Conservation (phyloP, 2,329 filamentous ascomycete species). For the Colletotrichum falcatum region DNA sequence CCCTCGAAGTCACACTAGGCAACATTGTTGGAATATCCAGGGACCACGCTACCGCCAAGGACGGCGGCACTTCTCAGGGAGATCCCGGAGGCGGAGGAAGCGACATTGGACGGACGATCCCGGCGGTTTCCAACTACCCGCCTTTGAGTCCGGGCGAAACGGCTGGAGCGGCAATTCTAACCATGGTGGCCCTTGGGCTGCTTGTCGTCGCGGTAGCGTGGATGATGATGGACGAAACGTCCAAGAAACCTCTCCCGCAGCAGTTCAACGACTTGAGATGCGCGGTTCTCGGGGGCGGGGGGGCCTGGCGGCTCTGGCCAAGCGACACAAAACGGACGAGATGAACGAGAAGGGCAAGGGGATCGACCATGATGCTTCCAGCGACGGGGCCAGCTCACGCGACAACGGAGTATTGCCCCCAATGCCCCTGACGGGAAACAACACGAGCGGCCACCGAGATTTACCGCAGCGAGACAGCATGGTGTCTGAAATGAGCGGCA, state of each 20-base stretch:
- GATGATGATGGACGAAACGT: constrained; percentile 62
- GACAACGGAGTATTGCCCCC: constrained; percentile 15
- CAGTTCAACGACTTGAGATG: constrained; percentile 48
- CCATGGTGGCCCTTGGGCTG: constrained; percentile 65
- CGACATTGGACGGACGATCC: constrained; percentile 57
- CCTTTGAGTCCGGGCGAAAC: constrained; percentile 64
- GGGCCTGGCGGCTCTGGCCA: constrained; percentile 20
- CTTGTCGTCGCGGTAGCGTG: constrained; percentile 66
- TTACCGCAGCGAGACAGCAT: constrained; percentile 16
- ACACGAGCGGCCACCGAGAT: neutral
- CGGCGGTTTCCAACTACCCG: constrained; percentile 50
- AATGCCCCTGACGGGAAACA: neutral
- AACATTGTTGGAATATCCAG: constrained; percentile 62
- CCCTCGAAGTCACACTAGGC: constrained; percentile 72
- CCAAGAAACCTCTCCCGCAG: constrained; percentile 48
- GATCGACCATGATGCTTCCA: constrained; percentile 26
- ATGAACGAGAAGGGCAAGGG: constrained; percentile 40
- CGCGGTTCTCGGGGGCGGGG: constrained; percentile 27
- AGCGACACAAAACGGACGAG: constrained; percentile 15
- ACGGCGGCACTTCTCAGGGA: constrained; percentile 69
- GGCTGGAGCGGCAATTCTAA: constrained; percentile 76
- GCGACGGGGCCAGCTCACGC: constrained; percentile 22
- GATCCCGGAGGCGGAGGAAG: constrained; percentile 59
- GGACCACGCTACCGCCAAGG: constrained; percentile 59
- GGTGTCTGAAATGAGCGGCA: constrained; percentile 28